Percentiles rank a stretch among this genome's conserved stretches.
Conservation (phyloP, 306 rosid genomes). For the Ammopiptanthus mongolicus region DNA sequence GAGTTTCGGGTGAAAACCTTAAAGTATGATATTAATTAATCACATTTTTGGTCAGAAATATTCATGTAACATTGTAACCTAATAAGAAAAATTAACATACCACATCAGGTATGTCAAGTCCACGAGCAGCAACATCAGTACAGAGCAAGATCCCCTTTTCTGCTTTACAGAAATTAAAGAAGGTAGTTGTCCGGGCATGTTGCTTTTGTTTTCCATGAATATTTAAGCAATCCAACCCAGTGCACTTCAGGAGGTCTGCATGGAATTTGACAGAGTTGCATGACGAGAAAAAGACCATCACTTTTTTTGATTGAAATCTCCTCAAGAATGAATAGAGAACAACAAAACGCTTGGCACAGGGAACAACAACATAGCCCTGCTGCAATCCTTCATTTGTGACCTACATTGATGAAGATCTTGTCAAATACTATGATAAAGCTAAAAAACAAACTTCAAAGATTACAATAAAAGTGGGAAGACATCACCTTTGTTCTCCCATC, state of each 20-base stretch:
- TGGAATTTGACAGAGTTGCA: conserved; percentile 93
- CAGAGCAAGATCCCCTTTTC: conserved; percentile 90
- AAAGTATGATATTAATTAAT: neutral
- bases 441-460: neutral
- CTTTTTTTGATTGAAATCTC: conserved; percentile 66
- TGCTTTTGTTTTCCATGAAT: conserved; percentile 97
- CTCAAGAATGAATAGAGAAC: conserved; percentile 81
- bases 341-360: conserved; percentile 72
- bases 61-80: neutral
- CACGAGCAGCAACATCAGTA: conserved; percentile 99
- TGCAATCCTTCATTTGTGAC: conserved; percentile 95
- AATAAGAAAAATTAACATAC: conserved; percentile 31
- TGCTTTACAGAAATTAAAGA: conserved; percentile 76
- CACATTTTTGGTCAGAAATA: neutral
- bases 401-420: conserved; percentile 32
- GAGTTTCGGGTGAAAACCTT: neutral
- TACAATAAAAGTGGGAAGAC: neutral
- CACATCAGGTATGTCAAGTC: conserved; percentile 86
- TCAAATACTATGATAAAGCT: conserved; percentile 15
- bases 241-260: conserved; percentile 70
- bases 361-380: conserved; percentile 91
- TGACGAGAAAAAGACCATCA: conserved; percentile 98
- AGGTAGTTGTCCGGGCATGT: conserved; percentile 69
- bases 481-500: conserved; percentile 77
- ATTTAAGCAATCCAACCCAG: conserved; percentile 66